Percentiles rank a stretch among this genome's conserved stretches.
Conservation (phyloP, 495 filamentous ascomycete genomes). For the Podospora bellae-mahoneyi region DNA sequence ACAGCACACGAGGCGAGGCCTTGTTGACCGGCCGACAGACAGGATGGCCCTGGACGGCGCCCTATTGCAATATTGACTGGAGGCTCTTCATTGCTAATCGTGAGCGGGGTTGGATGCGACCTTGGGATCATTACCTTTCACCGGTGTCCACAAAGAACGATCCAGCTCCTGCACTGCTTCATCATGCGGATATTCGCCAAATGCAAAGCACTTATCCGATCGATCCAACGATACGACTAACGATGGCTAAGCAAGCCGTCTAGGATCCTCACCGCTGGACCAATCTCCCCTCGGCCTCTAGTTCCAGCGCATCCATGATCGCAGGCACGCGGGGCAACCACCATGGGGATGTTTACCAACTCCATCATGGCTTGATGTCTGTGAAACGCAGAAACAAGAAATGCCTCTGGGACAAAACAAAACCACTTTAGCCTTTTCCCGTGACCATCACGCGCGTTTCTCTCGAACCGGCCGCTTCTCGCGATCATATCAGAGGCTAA, state of each 20-base stretch:
- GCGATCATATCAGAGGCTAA: slow-evolving; percentile 3
- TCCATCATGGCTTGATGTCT: background rate
- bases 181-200: slow-evolving; percentile 7
- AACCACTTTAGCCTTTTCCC: background rate
- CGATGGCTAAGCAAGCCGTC: background rate
- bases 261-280: slow-evolving; percentile 17
- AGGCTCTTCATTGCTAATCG: background rate
- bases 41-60: background rate
- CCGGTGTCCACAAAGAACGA: background rate
- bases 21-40: background rate
- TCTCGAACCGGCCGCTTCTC: background rate
- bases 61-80: background rate
- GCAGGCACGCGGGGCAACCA: no score
- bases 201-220: slow-evolving; percentile 5
- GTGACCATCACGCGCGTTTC: background rate
- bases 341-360: background rate
- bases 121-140: background rate
- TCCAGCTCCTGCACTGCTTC: slow-evolving; percentile 7
- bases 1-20: background rate
- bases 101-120: background rate
- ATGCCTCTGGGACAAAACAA: slow-evolving; percentile 1
- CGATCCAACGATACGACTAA: slow-evolving; percentile 3
- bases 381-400: slow-evolving; percentile 3
- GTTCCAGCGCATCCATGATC: background rate
- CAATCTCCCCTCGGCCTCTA: background rate